Evolutionary conservation across 164 flowering plant species (phyloP).

Genomic region (Tetracentron sinense): DNA sequence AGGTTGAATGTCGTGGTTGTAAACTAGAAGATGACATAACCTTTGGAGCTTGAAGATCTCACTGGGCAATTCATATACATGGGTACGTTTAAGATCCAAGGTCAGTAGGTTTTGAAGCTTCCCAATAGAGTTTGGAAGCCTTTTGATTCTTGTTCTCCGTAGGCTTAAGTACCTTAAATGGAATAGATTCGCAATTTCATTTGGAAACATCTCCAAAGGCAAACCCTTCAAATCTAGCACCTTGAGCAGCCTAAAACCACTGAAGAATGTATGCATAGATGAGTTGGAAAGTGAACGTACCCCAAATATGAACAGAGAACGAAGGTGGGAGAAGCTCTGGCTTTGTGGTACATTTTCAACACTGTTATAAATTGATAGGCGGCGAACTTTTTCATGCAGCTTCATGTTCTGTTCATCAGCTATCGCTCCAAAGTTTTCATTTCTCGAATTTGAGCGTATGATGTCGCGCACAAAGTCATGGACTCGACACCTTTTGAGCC

Average conservation of each 20-base stretch:
- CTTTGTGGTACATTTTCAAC: background rate
- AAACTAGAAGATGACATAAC: constrained; percentile 10
- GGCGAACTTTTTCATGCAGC: background rate
- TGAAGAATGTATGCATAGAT: background rate
- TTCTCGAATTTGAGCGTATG: background rate
- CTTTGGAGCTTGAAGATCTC: constrained; percentile 6
- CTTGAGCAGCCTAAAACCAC: background rate
- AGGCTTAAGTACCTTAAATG: constrained; percentile 9
- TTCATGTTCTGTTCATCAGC: background rate
- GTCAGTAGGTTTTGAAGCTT: constrained; percentile 8
- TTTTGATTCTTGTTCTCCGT: constrained; percentile 8
- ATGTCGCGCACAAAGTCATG: constrained; percentile 10
- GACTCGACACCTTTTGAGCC: constrained; percentile 1
- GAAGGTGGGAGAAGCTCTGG: background rate
- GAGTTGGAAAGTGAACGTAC: background rate
- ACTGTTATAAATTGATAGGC: constrained; percentile 5
- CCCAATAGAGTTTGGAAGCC: constrained; percentile 8
- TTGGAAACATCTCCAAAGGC: constrained; percentile 1
- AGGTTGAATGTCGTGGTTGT: background rate
- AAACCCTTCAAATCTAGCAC: constrained; percentile 7
- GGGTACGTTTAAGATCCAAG: constrained; percentile 8
- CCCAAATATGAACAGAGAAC: constrained; percentile 1
- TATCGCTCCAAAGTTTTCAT: background rate
- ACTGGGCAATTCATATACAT: constrained; percentile 9
- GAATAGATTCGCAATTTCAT: background rate